Evolutionary conservation across 257 asterid genomes (phyloP), one percentile per base, ranked within the genome.

Genomic region (Nicotiana obtusifolia): DNA sequence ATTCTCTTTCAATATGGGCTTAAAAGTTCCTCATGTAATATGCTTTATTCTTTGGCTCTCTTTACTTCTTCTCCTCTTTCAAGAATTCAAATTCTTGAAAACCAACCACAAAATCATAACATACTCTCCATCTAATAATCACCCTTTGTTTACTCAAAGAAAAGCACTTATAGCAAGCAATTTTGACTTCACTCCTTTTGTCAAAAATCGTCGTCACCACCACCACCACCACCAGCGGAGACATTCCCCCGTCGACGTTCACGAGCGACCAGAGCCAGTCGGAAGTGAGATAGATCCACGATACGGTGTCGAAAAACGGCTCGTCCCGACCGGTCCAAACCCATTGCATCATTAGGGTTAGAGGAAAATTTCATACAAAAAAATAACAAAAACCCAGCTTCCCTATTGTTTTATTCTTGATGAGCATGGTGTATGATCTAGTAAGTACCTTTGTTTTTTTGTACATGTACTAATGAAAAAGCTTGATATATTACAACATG

Each of bases 301-400:
- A 11, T 94, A 92, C 22, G 98, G 97, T 5, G 97, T 84, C 8
- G 97, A 91, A 77, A 91, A 91, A 84, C 94, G 97, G 7, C 90
- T 92, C 7, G 95, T 94, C 17, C 98, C 98, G 1, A 81, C 90
- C 31, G 98, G 98, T 80, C 98, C 98, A 31, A 92, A 94, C 83
- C 97, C 98, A 3, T 87, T 94, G 87, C 98, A 94, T 80, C 96
- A 94, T 83, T 94, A 84, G 82, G 82, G 85, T 33, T 47, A 41
- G 41, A 47, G 61, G 79, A 71, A 30, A 0, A 20, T 71, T 14
- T 5, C 10, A 68, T 10, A 68, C 77, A 69, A 20, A 68, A 20
- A 35, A 68, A 37, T 10, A 68, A 37, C 0, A 44, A 37, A 41
- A 68, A 68, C 8, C 77, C 35, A 67, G 76, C n/a, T 37, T 69